A percentile compares a stretch with the other conserved stretches of the same genome.
Evolutionary conservation across 1,284 basidiomycete species (phyloP).

Genomic region (Melampsora larici-populina): DNA sequence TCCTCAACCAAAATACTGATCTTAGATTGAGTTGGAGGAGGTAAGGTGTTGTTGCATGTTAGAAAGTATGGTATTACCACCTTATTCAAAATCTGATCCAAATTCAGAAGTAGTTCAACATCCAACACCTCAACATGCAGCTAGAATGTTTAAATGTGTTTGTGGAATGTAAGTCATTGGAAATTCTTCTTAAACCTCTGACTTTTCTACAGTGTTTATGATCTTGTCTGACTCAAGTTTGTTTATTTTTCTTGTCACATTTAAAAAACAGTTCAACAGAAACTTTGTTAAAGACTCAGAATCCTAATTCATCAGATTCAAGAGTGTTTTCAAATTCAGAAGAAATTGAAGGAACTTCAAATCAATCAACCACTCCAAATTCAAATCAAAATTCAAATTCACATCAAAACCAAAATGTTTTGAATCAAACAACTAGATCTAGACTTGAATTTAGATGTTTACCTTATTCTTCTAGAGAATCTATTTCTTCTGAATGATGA

Average conservation of each 20-base stretch:
- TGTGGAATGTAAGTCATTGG: constrained; percentile 39
- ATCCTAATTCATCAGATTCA: not conserved
- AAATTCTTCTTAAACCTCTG: not conserved
- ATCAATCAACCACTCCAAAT: not conserved
- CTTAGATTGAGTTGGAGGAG: not conserved
- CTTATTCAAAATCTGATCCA: constrained; percentile 30
- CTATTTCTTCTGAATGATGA: too few relatives aligned
- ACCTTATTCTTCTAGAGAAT: too few relatives aligned
- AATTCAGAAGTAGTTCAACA: constrained; percentile 15
- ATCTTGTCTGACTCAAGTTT: not conserved
- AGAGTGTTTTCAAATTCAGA: too few relatives aligned
- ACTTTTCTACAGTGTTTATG: not conserved
- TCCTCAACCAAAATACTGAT: not conserved
- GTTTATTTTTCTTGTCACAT: too few relatives aligned
- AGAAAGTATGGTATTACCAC: constrained; percentile 36
- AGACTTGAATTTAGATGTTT: too few relatives aligned
- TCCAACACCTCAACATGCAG: constrained; percentile 27
- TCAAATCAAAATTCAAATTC: not conserved
- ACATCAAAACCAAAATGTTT: not conserved
- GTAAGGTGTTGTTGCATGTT: constrained; percentile 35
- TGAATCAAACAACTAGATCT: too few relatives aligned
- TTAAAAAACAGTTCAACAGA: constrained; percentile 11
- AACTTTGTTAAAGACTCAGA: constrained; percentile 15
- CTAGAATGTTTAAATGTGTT: constrained; percentile 33
- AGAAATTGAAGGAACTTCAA: too few relatives aligned